Percentiles rank a stretch among this genome's conserved stretches.
phyloP scores from a whole-genome alignment of 1,284 basidiomycete species.

The Stereum hirsutum region DNA sequence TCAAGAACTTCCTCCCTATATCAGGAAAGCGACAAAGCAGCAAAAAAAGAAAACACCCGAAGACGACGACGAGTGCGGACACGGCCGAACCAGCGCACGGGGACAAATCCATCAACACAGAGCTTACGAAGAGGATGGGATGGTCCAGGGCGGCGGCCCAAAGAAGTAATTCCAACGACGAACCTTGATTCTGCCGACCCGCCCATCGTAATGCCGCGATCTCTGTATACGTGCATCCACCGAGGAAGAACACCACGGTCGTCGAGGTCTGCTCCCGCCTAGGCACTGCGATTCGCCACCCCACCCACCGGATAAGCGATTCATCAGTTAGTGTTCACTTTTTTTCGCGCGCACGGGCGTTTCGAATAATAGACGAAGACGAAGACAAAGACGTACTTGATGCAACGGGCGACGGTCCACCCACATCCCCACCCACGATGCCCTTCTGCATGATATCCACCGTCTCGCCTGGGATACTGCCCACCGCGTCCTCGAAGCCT shows the following conservation, averaged over 20 bases:
- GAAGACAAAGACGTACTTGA: constrained; percentile 29
- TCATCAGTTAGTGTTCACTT: too few species aligned
- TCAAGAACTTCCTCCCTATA: constrained; percentile 73
- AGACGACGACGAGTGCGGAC: too few species aligned
- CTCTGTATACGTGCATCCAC: constrained; percentile 96
- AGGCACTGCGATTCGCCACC: too few species aligned
- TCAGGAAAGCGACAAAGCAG: constrained; percentile 7
- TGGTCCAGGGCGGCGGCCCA: too few species aligned
- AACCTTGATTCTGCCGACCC: constrained; percentile 72
- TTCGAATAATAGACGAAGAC: neutral
- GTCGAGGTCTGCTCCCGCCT: constrained; percentile 53
- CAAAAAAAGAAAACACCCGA: neutral
- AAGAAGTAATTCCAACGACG: constrained; percentile 13
- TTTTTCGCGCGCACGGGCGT: neutral
- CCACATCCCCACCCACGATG: constrained; percentile 20
- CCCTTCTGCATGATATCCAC: constrained; percentile 70
- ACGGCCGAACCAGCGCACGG: too few species aligned
- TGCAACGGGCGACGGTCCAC: constrained; percentile 24
- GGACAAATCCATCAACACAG: neutral
- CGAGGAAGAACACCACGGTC: constrained; percentile 96
- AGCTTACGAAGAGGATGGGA: too few species aligned
- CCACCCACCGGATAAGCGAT: too few species aligned
- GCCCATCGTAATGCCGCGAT: constrained; percentile 93
- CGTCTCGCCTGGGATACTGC: constrained; percentile 74
- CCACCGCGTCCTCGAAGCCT: constrained; percentile 88